Percentiles rank a stretch among this genome's conserved stretches.
These are phyloP conservation scores for Elsinoe batatas DNA, from an alignment of 2,329 filamentous ascomycete genomes.

Conservation along the genomic window DNA sequence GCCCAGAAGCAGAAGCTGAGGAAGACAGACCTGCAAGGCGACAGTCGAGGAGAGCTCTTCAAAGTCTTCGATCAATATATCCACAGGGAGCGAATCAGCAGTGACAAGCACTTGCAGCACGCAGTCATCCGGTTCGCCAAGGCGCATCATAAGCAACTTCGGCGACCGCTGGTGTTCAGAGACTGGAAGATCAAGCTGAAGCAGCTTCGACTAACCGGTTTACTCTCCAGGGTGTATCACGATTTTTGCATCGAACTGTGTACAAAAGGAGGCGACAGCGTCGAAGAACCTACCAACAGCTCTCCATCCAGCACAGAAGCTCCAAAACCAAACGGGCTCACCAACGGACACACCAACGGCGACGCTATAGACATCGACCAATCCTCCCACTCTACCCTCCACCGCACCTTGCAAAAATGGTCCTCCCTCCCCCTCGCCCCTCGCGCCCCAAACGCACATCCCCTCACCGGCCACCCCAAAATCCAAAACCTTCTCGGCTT, in stretches of 20 bases:
- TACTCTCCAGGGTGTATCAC: slow-evolving; percentile 23
- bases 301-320: too few relatives aligned
- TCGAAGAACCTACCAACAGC: background rate
- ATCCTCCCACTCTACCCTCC: background rate
- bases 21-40: slow-evolving; percentile 20
- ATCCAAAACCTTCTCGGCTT: background rate
- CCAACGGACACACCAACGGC: background rate
- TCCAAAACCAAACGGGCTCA: background rate
- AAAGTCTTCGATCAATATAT: slow-evolving; percentile 30
- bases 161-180: slow-evolving; percentile 18
- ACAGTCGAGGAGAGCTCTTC: slow-evolving; percentile 27
- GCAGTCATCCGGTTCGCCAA: slow-evolving; percentile 32
- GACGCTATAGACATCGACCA: background rate
- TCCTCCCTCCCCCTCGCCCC: background rate
- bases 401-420: background rate
- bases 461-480: slow-evolving; percentile 9
- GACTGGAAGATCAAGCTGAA: slow-evolving; percentile 27
- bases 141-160: slow-evolving; percentile 20
- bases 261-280: background rate
- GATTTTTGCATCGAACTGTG: slow-evolving; percentile 16
- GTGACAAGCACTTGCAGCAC: slow-evolving; percentile 28
- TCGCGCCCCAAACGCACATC: background rate
- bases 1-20: slow-evolving; percentile 23
- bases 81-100: slow-evolving; percentile 27
- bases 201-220: slow-evolving; percentile 23